Percentiles rank a stretch among this genome's conserved stretches.
phyloP scores from a whole-genome alignment of 2,329 filamentous ascomycete species.

The Hypoxylon sp. region DNA sequence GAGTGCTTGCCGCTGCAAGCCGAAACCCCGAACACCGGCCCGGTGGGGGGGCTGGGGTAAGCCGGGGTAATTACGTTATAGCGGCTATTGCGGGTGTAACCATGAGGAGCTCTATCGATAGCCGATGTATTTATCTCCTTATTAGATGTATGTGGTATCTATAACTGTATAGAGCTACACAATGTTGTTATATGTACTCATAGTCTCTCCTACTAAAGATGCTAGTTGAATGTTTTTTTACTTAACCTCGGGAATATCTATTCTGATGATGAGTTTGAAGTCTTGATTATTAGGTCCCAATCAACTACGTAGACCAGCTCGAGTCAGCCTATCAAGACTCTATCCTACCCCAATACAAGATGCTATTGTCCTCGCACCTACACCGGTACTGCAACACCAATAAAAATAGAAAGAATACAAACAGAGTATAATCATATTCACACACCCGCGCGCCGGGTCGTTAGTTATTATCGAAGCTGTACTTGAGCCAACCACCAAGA shows the following conservation, averaged over 20 bases:
- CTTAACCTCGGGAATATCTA: neutral
- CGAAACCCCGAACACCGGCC: constrained; percentile 41
- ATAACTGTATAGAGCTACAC: neutral
- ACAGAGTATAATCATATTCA: constrained; percentile 28
- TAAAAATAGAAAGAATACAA: constrained; percentile 39
- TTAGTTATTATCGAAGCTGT: constrained; percentile 68
- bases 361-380: constrained; percentile 34
- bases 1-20: constrained; percentile 46
- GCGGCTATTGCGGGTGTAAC: constrained; percentile 30
- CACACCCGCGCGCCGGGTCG: constrained; percentile 19
- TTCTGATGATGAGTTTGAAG: neutral
- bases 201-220: neutral
- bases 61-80: constrained; percentile 42
- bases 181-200: neutral
- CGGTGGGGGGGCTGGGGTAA: constrained; percentile 23
- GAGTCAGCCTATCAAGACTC: constrained; percentile 25
- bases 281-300: constrained; percentile 4
- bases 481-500: constrained; percentile 77
- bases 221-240: neutral
- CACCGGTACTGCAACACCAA: constrained; percentile 23
- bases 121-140: neutral
- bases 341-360: constrained; percentile 40
- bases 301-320: constrained; percentile 31
- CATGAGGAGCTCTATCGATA: constrained; percentile 16
- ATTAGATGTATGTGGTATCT: neutral